Evolutionary conservation across 2,329 filamentous ascomycete genomes (phyloP), one percentile per base, ranked within the genome.

Genomic region (Cercospora canescens): DNA sequence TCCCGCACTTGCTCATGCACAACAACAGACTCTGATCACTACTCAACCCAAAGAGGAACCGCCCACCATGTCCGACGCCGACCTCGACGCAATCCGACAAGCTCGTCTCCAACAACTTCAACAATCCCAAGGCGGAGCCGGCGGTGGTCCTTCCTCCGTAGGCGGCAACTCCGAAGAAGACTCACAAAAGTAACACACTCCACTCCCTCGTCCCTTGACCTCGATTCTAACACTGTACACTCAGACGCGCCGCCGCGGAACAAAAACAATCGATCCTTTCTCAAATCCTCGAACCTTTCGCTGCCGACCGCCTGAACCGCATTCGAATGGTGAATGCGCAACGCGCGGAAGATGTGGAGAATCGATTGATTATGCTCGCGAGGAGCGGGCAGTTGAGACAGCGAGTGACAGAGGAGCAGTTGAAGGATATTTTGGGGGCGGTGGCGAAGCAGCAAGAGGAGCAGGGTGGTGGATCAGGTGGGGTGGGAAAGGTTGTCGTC

Each of bases 241-340:
- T 35, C 30, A 79, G 74, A 70, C 48, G 34, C 16, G 60, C 60
- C 16, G 74, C 76, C 35, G 72, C 69, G 48, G 81, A 87, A 82
- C 85, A 87, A 70, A 91, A 94, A 78, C 83, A 88, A 74, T 85
- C 87, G 66, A 91, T 97, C 73, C 89, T 99, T 69, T 87, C 87
- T 73, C 95, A 98, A 81, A 98, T 99, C 83, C 92, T 99, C 68
- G 90, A 94, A 75, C 95, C 95, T 71, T 93, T 94, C 76, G 95
- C 95, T 18, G 91, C 93, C 67, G 95, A 99, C 82, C 91, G 95
- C 14, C 87, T 99, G 1, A 93, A 92, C 64, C 92, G 95, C 71
- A 98, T 99, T 81, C 91, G 94, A 35, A 89, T 99, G 67, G 95
- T 99, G 76, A 98, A 98, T 82, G 93, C 94, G 78, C 89, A 90